A percentile compares a stretch with the other conserved stretches of the same genome.
Conservation (phyloP, 2,329 filamentous ascomycete genomes). For the Alternaria viburni region DNA sequence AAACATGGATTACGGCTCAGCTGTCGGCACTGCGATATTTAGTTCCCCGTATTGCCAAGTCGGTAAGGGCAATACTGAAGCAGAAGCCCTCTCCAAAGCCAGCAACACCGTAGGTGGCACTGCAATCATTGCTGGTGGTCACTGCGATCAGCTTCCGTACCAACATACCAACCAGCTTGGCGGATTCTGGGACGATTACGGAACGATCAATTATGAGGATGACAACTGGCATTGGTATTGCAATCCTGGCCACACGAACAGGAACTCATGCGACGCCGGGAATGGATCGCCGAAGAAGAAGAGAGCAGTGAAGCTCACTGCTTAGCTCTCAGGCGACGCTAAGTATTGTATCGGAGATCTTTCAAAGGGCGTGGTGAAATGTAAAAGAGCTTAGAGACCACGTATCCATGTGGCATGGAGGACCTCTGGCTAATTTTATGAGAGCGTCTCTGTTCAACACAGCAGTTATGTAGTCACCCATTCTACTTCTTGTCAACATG, state of each 20-base stretch:
- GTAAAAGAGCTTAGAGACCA: neutral
- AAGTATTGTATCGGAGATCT: neutral
- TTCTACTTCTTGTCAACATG: neutral
- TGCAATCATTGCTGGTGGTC: neutral
- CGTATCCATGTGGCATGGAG: neutral
- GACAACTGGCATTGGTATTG: neutral
- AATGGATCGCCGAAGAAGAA: neutral
- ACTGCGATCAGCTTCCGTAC: neutral
- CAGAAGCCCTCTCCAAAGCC: neutral
- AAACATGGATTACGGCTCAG: neutral
- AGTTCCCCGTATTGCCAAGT: neutral
- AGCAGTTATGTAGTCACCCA: neutral
- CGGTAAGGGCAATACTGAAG: neutral
- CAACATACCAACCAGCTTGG: neutral
- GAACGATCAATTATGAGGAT: neutral
- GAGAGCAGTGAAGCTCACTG: neutral
- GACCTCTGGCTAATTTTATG: neutral
- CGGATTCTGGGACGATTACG: neutral
- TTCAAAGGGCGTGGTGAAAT: neutral
- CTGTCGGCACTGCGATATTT: neutral
- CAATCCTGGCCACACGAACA: neutral
- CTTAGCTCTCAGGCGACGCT: neutral
- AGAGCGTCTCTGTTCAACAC: neutral
- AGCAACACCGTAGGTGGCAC: neutral
- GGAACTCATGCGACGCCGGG: neutral